Percentiles rank a stretch among this genome's conserved stretches.
Evolutionary conservation across 2,329 filamentous ascomycete species (phyloP).

Genomic region (Cadophora sp.): DNA sequence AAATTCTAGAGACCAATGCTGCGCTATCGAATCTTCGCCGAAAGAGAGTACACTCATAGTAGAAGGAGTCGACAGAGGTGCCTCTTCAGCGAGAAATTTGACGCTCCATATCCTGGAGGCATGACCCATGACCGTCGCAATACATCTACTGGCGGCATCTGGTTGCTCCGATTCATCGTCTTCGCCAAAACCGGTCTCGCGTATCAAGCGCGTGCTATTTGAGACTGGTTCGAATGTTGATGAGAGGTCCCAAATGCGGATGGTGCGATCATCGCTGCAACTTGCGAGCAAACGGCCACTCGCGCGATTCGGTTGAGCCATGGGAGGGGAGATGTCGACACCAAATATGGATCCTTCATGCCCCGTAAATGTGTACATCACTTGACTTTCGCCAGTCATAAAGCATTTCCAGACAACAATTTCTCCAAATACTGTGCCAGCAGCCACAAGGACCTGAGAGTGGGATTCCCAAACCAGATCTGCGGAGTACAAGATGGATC

Average conservation of each 20-base stretch:
- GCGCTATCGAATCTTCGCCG: constrained; percentile 82
- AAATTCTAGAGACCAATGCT: constrained; percentile 63
- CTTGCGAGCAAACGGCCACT: constrained; percentile 75
- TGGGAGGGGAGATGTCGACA: constrained; percentile 73
- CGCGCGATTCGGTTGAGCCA: constrained; percentile 49
- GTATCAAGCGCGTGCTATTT: constrained; percentile 27
- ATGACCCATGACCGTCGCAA: constrained; percentile 85
- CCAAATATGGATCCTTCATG: constrained; percentile 97
- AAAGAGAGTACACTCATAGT: constrained; percentile 71
- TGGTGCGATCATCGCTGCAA: constrained; percentile 93
- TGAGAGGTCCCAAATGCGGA: constrained; percentile 83
- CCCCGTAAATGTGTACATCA: constrained; percentile 62
- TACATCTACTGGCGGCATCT: constrained; percentile 50
- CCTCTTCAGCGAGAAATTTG: constrained; percentile 59
- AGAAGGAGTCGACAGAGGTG: constrained; percentile 19
- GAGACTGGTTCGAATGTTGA: background rate
- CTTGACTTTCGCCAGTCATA: constrained; percentile 45
- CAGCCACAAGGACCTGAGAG: constrained; percentile 74
- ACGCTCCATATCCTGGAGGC: constrained; percentile 89
- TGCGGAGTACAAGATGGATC: constrained; percentile 88
- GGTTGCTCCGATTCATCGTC: constrained; percentile 43
- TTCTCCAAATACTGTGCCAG: constrained; percentile 94
- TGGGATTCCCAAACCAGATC: constrained; percentile 68
- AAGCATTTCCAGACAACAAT: constrained; percentile 86
- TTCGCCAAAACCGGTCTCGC: constrained; percentile 69